A percentile compares a stretch with the other conserved stretches of the same genome.
These are phyloP conservation scores for Melaleuca alternifolia DNA, from an alignment of 345 rosid species.

Conservation along the genomic window DNA sequence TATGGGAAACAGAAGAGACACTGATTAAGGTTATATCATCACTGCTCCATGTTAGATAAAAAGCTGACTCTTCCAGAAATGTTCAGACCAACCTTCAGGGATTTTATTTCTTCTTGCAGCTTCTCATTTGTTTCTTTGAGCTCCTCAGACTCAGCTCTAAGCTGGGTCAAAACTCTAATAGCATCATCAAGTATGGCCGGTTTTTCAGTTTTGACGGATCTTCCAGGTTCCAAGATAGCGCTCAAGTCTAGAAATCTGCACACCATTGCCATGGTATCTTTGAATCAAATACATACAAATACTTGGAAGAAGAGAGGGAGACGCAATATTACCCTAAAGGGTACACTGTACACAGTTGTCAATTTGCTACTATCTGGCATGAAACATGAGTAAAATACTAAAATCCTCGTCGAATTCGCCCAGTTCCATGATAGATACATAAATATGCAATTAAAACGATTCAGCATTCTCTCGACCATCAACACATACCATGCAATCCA, in stretches of 20 bases:
- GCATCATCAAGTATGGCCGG: conserved; percentile 81
- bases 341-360: background rate
- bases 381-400: background rate
- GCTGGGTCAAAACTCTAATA: conserved; percentile 65
- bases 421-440: background rate
- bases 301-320: background rate
- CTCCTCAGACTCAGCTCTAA: conserved; percentile 63
- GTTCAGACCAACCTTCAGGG: conserved; percentile 49
- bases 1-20: background rate
- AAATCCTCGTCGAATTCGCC: background rate
- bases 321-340: background rate
- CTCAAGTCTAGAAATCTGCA: conserved; percentile 78
- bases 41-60: background rate
- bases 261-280: background rate
- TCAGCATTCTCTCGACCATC: background rate
- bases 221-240: conserved; percentile 73
- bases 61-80: background rate
- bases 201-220: conserved; percentile 74
- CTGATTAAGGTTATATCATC: background rate
- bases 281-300: background rate
- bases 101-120: conserved; percentile 72
- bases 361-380: background rate
- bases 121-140: conserved; percentile 70
- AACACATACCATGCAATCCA: background rate
- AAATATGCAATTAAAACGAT: background rate